Conservation (phyloP, 345 rosid genomes). For the Mangifera indica region DNA sequence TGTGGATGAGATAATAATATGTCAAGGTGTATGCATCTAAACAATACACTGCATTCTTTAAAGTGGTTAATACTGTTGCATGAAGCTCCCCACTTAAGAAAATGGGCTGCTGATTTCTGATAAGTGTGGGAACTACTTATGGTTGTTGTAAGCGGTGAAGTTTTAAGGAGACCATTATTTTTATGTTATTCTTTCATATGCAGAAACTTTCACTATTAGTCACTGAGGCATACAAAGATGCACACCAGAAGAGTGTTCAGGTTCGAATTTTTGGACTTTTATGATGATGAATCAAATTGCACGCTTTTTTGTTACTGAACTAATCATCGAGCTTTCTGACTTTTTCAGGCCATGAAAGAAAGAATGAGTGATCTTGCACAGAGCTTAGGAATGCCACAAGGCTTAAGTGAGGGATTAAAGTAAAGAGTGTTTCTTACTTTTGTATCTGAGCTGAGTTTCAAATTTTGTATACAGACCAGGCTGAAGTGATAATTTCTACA, state of each 20-base stretch:
- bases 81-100: neutral
- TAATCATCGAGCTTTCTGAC: neutral
- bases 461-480: conserved; percentile 27
- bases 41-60: neutral
- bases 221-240: conserved; percentile 89
- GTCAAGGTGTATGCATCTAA: neutral
- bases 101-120: conserved; percentile 4
- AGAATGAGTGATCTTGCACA: conserved; percentile 90
- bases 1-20: neutral
- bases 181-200: conserved; percentile 14
- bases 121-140: no score
- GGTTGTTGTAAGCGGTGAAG: neutral
- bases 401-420: conserved; percentile 62
- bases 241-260: conserved; percentile 86
- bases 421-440: conserved; percentile 20
- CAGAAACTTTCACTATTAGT: conserved; percentile 80
- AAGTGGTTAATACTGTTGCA: neutral
- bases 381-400: conserved; percentile 93
- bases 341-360: conserved; percentile 80
- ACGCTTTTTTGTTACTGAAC: conserved; percentile 5
- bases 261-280: conserved; percentile 28
- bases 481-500: conserved; percentile 10
- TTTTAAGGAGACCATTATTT: neutral
- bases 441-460: conserved; percentile 12
- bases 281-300: neutral